phyloP scores from a whole-genome alignment of 768 basidiomycete genomes.

The Termitomyces sp. region DNA sequence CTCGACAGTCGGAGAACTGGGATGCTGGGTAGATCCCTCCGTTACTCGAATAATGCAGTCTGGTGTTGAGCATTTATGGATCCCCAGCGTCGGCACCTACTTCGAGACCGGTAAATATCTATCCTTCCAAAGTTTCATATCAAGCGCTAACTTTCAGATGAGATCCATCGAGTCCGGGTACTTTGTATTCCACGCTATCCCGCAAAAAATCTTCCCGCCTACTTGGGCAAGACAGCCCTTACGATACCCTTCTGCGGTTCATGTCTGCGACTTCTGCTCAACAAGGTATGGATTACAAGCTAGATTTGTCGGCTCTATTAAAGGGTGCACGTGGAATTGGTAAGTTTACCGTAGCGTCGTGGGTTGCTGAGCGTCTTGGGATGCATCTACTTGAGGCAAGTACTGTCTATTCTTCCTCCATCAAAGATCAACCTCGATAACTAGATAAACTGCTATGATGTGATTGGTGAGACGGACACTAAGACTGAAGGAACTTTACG shows the following conservation, averaged over 20 bases:
- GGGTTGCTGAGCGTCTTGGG: conserved; percentile 57
- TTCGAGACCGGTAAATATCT: conserved; percentile 37
- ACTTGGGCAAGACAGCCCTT: conserved; percentile 29
- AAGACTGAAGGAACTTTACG: conserved; percentile 71
- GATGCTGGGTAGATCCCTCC: conserved; percentile 76
- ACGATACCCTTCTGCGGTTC: conserved; percentile 48
- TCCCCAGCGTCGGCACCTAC: conserved; percentile 48
- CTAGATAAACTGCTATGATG: conserved; percentile 82
- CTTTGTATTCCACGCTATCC: conserved; percentile 19
- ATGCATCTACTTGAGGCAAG: conserved; percentile 75
- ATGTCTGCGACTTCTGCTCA: conserved; percentile 53
- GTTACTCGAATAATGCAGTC: conserved; percentile 74
- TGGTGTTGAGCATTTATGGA: conserved; percentile 64
- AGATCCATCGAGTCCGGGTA: conserved; percentile 13
- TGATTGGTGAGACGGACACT: conserved; percentile 70
- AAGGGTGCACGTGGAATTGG: conserved; percentile 79
- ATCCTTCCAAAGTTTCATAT: background rate
- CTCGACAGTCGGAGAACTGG: conserved; percentile 61
- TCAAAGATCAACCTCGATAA: background rate
- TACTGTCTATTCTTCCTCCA: background rate
- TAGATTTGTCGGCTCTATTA: conserved; percentile 68
- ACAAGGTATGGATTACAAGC: conserved; percentile 49
- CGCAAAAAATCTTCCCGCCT: conserved; percentile 18
- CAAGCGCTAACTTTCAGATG: background rate
- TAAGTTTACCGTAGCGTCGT: conserved; percentile 60